These are phyloP conservation scores for Populus ilicifolia DNA, from an alignment of 345 rosid genomes.

Conservation along the genomic window DNA sequence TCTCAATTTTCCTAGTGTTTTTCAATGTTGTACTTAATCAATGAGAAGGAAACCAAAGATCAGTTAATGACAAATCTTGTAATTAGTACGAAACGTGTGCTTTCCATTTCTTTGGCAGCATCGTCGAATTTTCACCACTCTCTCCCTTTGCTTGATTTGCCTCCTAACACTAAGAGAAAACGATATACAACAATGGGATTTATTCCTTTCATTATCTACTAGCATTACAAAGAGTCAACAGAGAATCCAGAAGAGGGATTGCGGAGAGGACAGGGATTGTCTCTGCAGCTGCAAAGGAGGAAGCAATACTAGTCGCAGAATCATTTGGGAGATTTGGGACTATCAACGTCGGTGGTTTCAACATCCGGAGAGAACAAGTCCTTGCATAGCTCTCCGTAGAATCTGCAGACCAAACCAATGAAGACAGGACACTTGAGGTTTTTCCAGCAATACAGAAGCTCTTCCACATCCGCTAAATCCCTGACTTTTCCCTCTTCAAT, in stretches of 20 bases:
- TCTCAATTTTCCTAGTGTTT: not conserved
- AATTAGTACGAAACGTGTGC: not conserved
- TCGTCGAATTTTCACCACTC: not conserved
- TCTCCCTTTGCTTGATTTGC: not conserved
- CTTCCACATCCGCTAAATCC: constrained; percentile 77
- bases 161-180: not conserved
- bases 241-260: not conserved
- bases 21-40: not conserved
- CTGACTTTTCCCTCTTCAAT: constrained; percentile 72
- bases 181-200: not conserved
- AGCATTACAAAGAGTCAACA: not conserved
- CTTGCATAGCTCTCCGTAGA: constrained; percentile 82
- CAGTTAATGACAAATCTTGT: not conserved
- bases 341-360: not conserved
- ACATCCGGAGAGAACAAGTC: constrained; percentile 41
- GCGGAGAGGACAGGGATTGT: not conserved
- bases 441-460: constrained; percentile 83
- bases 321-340: not conserved
- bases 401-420: constrained; percentile 60
- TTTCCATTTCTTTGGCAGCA: not conserved
- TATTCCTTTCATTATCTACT: not conserved
- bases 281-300: not conserved
- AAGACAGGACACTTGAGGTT: constrained; percentile 74
- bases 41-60: not conserved
- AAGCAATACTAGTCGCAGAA: not conserved